Percentiles rank a stretch among this genome's conserved stretches.
Evolutionary conservation across 2,329 filamentous ascomycete genomes (phyloP).

Genomic region (Sphaerulina vaccinii): DNA sequence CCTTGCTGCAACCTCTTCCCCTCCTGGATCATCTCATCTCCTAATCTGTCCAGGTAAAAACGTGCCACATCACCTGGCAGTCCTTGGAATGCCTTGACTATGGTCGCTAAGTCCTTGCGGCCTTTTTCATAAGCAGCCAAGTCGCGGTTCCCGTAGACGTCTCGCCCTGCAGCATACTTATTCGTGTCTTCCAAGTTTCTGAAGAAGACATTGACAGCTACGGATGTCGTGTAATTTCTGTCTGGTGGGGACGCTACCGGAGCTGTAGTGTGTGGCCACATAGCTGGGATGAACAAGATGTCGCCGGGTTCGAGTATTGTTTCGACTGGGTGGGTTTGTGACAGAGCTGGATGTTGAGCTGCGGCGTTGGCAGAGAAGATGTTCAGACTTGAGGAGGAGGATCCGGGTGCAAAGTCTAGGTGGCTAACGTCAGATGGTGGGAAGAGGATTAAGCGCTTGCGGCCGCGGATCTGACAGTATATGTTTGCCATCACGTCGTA

Average conservation of each 20-base stretch:
- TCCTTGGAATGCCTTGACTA: constrained; percentile 62
- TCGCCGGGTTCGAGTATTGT: constrained; percentile 68
- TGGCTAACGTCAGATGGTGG: constrained; percentile 71
- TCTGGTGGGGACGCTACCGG: constrained; percentile 42
- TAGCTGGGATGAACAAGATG: constrained; percentile 73
- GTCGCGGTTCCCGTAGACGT: constrained; percentile 87
- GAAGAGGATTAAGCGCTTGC: constrained; percentile 73
- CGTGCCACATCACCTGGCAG: constrained; percentile 65
- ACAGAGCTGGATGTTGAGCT: not conserved
- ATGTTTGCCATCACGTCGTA: constrained; percentile 91
- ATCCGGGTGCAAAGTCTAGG: constrained; percentile 70
- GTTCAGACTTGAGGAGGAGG: constrained; percentile 76
- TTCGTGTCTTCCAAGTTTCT: constrained; percentile 53
- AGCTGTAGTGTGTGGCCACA: constrained; percentile 78
- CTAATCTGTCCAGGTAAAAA: constrained; percentile 74
- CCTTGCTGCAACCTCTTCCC: constrained; percentile 19
- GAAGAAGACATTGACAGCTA: constrained; percentile 91
- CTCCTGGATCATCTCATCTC: constrained; percentile 59
- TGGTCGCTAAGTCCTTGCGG: constrained; percentile 67
- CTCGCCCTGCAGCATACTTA: constrained; percentile 70
- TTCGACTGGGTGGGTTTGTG: constrained; percentile 62
- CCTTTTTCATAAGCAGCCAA: constrained; percentile 81
- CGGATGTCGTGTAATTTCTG: constrained; percentile 22
- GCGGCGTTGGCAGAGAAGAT: constrained; percentile 53
- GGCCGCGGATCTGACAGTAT: constrained; percentile 73